phyloP scores from a whole-genome alignment of 2,329 filamentous ascomycete genomes.

The Blumeria graminis region DNA sequence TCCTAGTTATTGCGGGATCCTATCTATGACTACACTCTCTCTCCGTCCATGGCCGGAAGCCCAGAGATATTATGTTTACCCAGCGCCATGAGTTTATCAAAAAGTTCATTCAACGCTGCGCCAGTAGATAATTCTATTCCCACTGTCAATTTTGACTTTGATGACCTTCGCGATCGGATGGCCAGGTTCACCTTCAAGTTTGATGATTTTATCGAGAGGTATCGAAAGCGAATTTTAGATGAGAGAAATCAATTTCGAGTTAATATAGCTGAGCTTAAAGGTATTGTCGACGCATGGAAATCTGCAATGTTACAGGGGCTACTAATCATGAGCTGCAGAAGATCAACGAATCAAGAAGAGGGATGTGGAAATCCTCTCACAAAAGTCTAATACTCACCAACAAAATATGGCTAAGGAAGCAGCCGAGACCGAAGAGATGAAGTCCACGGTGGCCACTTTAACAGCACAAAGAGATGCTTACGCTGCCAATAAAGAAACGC shows the following conservation, averaged over 20 bases:
- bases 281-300: conserved; percentile 22
- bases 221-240: conserved; percentile 69
- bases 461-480: conserved; percentile 35
- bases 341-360: conserved; percentile 75
- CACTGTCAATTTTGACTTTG: conserved; percentile 84
- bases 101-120: conserved; percentile 26
- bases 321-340: conserved; percentile 28
- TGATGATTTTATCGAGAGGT: conserved; percentile 81
- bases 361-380: conserved; percentile 60
- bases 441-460: conserved; percentile 32
- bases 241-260: conserved; percentile 87
- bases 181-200: conserved; percentile 73
- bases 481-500: conserved; percentile 27
- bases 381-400: conserved; percentile 45
- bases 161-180: conserved; percentile 89
- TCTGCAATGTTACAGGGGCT: too few species aligned
- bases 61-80: too few species aligned
- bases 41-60: too few species aligned
- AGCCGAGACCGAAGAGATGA: conserved; percentile 54
- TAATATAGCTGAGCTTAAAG: conserved; percentile 72
- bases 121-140: conserved; percentile 61
- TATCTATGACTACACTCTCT: too few species aligned
- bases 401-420: conserved; percentile 55
- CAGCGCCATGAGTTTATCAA: too few species aligned
- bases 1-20: too few species aligned